Evolutionary conservation across 2,329 filamentous ascomycete genomes (phyloP), one percentile per base, ranked within the genome.

Genomic region (Penicillium sp.): DNA sequence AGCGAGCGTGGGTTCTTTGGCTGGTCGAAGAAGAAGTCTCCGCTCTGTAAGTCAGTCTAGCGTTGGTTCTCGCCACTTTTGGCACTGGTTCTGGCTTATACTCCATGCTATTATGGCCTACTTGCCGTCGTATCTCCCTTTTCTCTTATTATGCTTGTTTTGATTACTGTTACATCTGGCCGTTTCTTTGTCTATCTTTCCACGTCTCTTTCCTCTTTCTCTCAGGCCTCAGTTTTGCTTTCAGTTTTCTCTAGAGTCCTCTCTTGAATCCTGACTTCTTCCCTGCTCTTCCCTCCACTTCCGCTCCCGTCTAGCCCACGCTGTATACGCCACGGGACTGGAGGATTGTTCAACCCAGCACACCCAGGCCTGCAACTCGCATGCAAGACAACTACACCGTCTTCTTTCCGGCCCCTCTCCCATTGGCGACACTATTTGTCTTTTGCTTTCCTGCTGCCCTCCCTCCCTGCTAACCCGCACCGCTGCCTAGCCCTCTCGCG

Each of bases 1-100:
- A 70, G 69, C 67, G 71, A 75, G 61, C 71, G 75, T 65, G 70
- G 71, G 59, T 71, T 76, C 64, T 73, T 77, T 68, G 74, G 73
- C 55, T 74, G 76, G 63, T 71, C 73, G 31, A 75, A 70, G 64
- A 77, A 76, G 67, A 73, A 72, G 64, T 70, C 71, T 66, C 66
- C 67, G 58, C 69, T 69, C 63, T 66, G 72, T 74, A 68, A 69
- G 73, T 69, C 55, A 54, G 66, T 63, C 65, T 66, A 66, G 62
- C 56, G 56, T 46, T 59, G 44, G 44, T 51, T 62, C 41, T 65
- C 59, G 61, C 57, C 54, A 62, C 51, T 59, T 62, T 17, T 58
- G 26, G 19, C 9, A 9, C 21, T 53, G 51, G n/a, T 38, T 53
- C 48, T 56, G 51, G 35, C 51, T 59, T 56, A 54, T 47, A 58